A percentile compares a stretch with the other conserved stretches of the same genome.
These are phyloP conservation scores for Umbilicus rupestris DNA, from an alignment of 164 flowering plant genomes.

Conservation along the genomic window DNA sequence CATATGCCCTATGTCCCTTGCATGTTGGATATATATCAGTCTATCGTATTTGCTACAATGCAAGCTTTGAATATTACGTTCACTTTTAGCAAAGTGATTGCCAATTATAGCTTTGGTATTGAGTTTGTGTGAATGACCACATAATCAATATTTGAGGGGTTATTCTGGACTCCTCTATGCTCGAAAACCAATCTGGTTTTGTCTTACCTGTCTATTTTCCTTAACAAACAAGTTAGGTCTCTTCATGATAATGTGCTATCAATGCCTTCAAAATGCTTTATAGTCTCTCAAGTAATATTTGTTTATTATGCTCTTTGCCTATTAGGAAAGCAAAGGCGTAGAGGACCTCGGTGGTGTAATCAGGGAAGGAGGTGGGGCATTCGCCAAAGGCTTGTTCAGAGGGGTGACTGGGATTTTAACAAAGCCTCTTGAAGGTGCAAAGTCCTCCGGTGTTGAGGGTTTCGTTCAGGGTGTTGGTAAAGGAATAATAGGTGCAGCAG, in stretches of 20 bases:
- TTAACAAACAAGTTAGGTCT: neutral
- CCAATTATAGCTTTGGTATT: neutral
- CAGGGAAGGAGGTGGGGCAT: slow-evolving; percentile 97
- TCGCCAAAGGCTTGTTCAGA: slow-evolving; percentile 87
- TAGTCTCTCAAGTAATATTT: neutral
- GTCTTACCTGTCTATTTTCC: neutral
- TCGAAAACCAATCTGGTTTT: neutral
- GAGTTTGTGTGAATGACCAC: no score
- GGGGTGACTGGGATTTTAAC: slow-evolving; percentile 97
- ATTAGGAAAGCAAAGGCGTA: slow-evolving; percentile 79
- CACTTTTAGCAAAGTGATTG: neutral
- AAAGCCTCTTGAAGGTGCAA: slow-evolving; percentile 99
- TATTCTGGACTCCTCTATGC: neutral
- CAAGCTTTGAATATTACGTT: neutral
- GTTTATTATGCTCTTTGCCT: neutral
- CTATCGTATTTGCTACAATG: neutral
- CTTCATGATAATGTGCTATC: neutral
- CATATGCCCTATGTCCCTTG: neutral
- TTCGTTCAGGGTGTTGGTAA: slow-evolving; percentile 99
- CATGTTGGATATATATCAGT: neutral
- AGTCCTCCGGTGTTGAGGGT: slow-evolving; percentile 96
- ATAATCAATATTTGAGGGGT: neutral
- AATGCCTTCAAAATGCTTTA: neutral
- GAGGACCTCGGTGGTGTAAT: slow-evolving; percentile 91
- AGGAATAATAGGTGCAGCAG: slow-evolving; percentile 97